Percentiles rank a stretch among this genome's conserved stretches.
These are phyloP conservation scores for Senna tora DNA, from an alignment of 306 rosid species.

Conservation along the genomic window DNA sequence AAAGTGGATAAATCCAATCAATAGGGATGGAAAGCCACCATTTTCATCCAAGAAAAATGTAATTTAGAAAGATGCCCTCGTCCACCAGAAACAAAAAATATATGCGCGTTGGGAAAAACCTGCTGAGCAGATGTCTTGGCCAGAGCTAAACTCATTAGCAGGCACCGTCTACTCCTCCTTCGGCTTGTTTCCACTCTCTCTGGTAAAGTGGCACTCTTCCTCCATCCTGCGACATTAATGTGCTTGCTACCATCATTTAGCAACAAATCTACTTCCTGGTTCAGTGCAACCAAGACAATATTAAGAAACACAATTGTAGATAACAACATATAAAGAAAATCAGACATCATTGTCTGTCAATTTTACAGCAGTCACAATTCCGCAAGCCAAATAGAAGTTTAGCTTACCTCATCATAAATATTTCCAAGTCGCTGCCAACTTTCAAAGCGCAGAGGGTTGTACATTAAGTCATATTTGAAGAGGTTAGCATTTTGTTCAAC, in stretches of 20 bases:
- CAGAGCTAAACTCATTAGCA: constrained; percentile 92
- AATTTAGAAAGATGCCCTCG: constrained; percentile 6
- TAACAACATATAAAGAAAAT: constrained; percentile 27
- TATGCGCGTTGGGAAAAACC: constrained; percentile 52
- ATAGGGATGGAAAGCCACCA: constrained; percentile 28
- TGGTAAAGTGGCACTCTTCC: constrained; percentile 78
- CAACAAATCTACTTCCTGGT: constrained; percentile 95
- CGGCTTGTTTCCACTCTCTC: constrained; percentile 92
- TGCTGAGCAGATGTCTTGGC: constrained; percentile 86
- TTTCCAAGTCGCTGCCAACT: constrained; percentile 97
- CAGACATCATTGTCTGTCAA: constrained; percentile 21
- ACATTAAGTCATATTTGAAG: constrained; percentile 85
- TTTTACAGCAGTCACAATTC: constrained; percentile 30
- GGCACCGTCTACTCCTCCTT: constrained; percentile 96
- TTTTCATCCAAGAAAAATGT: constrained; percentile 33
- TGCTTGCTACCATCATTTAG: constrained; percentile 99
- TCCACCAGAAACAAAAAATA: constrained; percentile 13
- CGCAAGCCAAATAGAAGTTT: constrained; percentile 34
- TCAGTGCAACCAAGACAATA: constrained; percentile 39
- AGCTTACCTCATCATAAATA: constrained; percentile 85
- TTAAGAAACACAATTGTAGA: constrained; percentile 27
- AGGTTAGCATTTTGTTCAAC: constrained; percentile 90
- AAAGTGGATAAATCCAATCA: constrained; percentile 21
- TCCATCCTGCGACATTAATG: constrained; percentile 90
- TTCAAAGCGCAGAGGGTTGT: constrained; percentile 86